phyloP scores from a whole-genome alignment of 768 basidiomycete genomes.

The Termitomyces sp. region DNA sequence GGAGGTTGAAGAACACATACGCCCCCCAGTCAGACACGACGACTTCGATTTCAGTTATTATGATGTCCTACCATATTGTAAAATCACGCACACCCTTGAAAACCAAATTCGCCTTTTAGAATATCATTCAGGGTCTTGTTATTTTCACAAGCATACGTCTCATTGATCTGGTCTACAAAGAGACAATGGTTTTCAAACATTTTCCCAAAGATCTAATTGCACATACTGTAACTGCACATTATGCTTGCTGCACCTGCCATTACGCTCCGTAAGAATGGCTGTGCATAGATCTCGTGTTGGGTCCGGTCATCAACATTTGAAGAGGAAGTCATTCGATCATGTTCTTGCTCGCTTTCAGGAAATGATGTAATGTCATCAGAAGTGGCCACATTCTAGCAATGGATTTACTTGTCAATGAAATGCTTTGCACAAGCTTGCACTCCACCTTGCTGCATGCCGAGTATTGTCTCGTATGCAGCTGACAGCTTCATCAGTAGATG shows the following conservation, averaged over 20 bases:
- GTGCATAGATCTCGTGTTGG: conserved; percentile 67
- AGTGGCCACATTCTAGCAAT: background rate
- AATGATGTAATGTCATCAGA: background rate
- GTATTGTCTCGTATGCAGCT: conserved; percentile 68
- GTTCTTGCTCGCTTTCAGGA: conserved; percentile 57
- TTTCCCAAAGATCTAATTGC: background rate
- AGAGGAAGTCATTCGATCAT: conserved; percentile 43
- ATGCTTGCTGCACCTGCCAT: conserved; percentile 68
- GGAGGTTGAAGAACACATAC: conserved; percentile 19
- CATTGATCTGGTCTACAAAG: conserved; percentile 57
- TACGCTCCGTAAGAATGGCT: conserved; percentile 64
- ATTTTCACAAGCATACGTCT: conserved; percentile 73
- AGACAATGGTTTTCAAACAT: background rate
- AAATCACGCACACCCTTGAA: conserved; percentile 58
- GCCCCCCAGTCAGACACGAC: conserved; percentile 75
- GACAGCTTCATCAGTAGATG: background rate
- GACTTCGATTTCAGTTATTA: conserved; percentile 23
- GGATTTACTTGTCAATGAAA: conserved; percentile 62
- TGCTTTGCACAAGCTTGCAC: conserved; percentile 89
- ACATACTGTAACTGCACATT: conserved; percentile 74
- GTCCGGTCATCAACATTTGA: conserved; percentile 80
- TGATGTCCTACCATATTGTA: background rate
- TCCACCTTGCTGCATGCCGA: conserved; percentile 74
- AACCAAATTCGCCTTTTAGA: conserved; percentile 68
- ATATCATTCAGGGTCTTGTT: conserved; percentile 63